Base-by-base conservation (phyloP, 192 early-diverging fungal genomes). In the Backusella tarrabulga region DNA sequence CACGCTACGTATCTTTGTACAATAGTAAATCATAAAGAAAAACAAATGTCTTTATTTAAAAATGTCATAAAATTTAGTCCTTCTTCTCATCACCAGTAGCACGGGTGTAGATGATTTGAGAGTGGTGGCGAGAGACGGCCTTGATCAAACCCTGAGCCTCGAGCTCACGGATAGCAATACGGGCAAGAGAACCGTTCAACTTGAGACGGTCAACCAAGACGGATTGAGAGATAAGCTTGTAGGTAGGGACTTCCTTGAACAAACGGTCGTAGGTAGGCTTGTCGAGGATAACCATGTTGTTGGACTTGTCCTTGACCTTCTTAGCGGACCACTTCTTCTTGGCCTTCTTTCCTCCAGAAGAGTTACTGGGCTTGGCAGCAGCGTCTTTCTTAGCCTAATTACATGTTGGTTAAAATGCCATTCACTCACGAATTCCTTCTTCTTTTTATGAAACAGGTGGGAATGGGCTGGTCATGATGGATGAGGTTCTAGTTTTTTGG, bases 251-350 rank as follows among this genome's bases (percentile, higher is more conserved):
- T 87, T 99, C 98, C 95, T 99, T 99, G 91, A 94, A 94, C 68
- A 99, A 91, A 91, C 96, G 97, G 80, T 98, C 98, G 80, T 97
- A 97, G 78, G 97, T 99, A 77, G 95, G 85, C 87, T 97, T 95
- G 90, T 98, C 95, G 83, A 99, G 95, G 88, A 93, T 86, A 83
- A 99, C 97, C 84, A 94, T 89, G 94, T 99, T 99, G 95, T 99
- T 98, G 88, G 97, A 94, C 94, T 99, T 99, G 87, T 99, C 98
- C 96, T 99, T 98, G 79, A 97, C 95, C 92, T 97, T 97, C 83
- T 95, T 95, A 90, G 96, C 97, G 80, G 98, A 99, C 98, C 98
- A 99, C 95, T 99, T 99, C 80, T 79, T 79, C 76, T 78, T 89
- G 80, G 83, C 86, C 84, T 88, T 88, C 83, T 90, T 90, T 79